Evolutionary conservation across 192 early-diverging fungal genomes (phyloP).

Genomic region (Linnemannia exigua): DNA sequence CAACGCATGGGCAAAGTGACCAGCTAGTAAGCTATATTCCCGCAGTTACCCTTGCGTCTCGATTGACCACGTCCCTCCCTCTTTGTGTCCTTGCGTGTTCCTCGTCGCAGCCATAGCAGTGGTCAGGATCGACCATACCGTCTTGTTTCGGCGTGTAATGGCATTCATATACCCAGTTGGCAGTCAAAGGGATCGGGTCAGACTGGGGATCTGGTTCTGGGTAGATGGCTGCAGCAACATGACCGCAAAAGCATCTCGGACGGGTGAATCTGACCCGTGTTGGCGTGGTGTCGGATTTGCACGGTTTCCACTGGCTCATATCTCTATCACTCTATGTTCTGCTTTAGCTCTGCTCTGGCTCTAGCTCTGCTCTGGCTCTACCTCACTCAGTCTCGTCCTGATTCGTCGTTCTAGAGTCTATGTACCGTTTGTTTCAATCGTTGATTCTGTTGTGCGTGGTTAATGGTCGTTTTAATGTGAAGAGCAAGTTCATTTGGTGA

Average conservation of each 20-base stretch:
- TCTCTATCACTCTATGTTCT: not conserved
- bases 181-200: not conserved
- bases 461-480: not conserved
- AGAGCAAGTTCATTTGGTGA: not conserved
- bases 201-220: slow-evolving; percentile 1
- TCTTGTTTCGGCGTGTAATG: slow-evolving; percentile 17
- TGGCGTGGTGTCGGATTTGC: not conserved
- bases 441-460: not conserved
- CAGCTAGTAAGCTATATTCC: not conserved
- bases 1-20: not conserved
- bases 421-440: not conserved
- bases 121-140: slow-evolving; percentile 19
- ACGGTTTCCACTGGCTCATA: not conserved
- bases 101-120: slow-evolving; percentile 11
- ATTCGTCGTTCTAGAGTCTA: not conserved
- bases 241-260: slow-evolving; percentile 33
- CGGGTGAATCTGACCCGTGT: slow-evolving; percentile 4
- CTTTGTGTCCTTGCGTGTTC: not conserved
- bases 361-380: not conserved
- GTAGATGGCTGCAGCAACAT: slow-evolving; percentile 16
- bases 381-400: not conserved
- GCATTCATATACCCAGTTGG: slow-evolving; percentile 38
- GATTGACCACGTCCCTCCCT: not conserved
- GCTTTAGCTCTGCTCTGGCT: not conserved
- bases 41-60: slow-evolving; percentile 2